These are phyloP conservation scores for Botryotinia globosa DNA, from an alignment of 2,329 filamentous ascomycete species.

Conservation along the genomic window DNA sequence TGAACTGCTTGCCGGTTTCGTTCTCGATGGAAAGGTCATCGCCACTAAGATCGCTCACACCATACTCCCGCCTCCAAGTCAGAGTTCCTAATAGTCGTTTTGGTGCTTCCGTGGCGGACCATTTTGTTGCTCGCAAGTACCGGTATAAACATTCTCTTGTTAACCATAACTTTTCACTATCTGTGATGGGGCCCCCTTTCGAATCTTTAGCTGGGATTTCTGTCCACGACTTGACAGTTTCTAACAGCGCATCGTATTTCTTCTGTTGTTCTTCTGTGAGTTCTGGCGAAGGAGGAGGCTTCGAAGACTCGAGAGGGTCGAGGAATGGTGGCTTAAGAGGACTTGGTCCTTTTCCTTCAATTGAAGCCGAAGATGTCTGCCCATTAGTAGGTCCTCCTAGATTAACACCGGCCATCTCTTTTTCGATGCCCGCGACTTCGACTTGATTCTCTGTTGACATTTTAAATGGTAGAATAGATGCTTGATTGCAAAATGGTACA, in stretches of 20 bases:
- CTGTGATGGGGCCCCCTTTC: constrained; percentile 63
- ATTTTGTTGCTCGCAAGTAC: constrained; percentile 92
- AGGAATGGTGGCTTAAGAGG: constrained; percentile 42
- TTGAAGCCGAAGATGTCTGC: neutral
- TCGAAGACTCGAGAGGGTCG: constrained; percentile 30
- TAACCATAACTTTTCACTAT: constrained; percentile 83
- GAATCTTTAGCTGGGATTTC: constrained; percentile 62
- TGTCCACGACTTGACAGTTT: constrained; percentile 67
- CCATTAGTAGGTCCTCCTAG: constrained; percentile 1
- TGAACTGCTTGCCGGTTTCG: constrained; percentile 91
- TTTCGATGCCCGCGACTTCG: constrained; percentile 10
- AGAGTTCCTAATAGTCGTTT: constrained; percentile 79
- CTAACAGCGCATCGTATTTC: constrained; percentile 79
- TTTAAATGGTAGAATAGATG: neutral
- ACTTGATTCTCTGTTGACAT: constrained; percentile 16
- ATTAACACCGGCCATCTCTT: constrained; percentile 17
- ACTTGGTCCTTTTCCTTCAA: constrained; percentile 37
- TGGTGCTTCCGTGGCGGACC: constrained; percentile 71
- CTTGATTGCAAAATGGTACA: neutral
- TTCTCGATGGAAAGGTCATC: constrained; percentile 93
- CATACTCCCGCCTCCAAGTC: constrained; percentile 88
- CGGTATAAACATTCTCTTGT: constrained; percentile 89
- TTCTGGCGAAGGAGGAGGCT: constrained; percentile 49
- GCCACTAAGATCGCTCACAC: constrained; percentile 67
- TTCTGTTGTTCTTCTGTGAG: constrained; percentile 73